A percentile compares a stretch with the other conserved stretches of the same genome.
These are phyloP conservation scores for Penicillium verrucosum DNA, from an alignment of 2,329 filamentous ascomycete genomes.

Conservation along the genomic window DNA sequence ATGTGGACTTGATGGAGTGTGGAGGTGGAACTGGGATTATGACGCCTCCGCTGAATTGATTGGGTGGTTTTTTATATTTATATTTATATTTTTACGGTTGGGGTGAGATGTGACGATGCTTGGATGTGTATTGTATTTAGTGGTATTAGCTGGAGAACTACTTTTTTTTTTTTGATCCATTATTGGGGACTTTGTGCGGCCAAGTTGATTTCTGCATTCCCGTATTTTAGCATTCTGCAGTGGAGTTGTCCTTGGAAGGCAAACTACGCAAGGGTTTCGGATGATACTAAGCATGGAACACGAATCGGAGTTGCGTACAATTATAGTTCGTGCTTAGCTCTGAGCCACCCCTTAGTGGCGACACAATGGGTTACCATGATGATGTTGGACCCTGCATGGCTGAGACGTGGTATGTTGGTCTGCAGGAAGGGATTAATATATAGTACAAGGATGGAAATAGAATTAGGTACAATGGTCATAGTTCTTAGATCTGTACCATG, in stretches of 20 bases:
- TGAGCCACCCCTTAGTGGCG: conserved; percentile 14
- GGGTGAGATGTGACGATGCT: not conserved
- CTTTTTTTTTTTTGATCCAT: not conserved
- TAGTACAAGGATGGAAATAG: not conserved
- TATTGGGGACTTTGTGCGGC: not conserved
- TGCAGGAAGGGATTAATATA: not conserved
- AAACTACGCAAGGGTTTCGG: not conserved
- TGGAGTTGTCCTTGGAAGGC: not conserved
- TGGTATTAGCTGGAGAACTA: too few species aligned
- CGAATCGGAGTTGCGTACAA: not conserved
- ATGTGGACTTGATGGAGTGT: not conserved
- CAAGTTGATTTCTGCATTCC: not conserved
- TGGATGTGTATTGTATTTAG: not conserved
- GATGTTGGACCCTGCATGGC: conserved; percentile 4
- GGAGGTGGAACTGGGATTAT: conserved; percentile 16
- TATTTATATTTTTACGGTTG: not conserved
- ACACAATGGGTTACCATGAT: conserved; percentile 7
- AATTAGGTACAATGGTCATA: not conserved
- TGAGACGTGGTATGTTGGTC: conserved; percentile 13
- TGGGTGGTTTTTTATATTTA: too few species aligned
- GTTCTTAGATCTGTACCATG: not conserved
- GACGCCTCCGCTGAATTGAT: conserved; percentile 21
- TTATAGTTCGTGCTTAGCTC: not conserved
- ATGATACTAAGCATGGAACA: not conserved
- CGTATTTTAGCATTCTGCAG: not conserved